phyloP scores from a whole-genome alignment of 2,329 filamentous ascomycete genomes.

The Cytospora paraplurivora region DNA sequence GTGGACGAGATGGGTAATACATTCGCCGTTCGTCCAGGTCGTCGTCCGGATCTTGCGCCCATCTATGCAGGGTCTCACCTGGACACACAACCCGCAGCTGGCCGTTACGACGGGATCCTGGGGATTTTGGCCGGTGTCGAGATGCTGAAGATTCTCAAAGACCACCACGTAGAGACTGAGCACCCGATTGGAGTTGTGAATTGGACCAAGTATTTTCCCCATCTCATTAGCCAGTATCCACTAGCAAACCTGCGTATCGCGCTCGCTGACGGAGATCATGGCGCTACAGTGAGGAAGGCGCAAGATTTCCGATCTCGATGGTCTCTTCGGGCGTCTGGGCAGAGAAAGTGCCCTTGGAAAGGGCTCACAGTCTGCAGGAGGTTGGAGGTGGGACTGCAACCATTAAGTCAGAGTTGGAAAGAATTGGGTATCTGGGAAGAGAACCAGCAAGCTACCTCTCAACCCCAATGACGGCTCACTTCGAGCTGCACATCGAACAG shows the following conservation, averaged over 20 bases:
- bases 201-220: slow-evolving; percentile 66
- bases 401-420: slow-evolving; percentile 68
- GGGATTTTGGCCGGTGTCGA: slow-evolving; percentile 75
- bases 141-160: slow-evolving; percentile 67
- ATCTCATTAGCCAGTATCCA: no score
- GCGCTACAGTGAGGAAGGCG: slow-evolving; percentile 69
- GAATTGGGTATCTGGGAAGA: slow-evolving; percentile 70
- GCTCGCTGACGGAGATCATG: neutral
- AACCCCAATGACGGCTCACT: slow-evolving; percentile 73
- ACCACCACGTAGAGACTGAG: slow-evolving; percentile 68
- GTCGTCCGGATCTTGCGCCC: slow-evolving; percentile 56
- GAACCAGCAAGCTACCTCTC: slow-evolving; percentile 57
- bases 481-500: slow-evolving; percentile 85
- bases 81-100: slow-evolving; percentile 66
- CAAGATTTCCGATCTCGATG: slow-evolving; percentile 77
- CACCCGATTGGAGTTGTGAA: slow-evolving; percentile 75
- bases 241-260: no score
- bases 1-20: slow-evolving; percentile 80
- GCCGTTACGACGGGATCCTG: slow-evolving; percentile 75
- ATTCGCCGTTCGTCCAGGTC: slow-evolving; percentile 71
- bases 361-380: slow-evolving; percentile 63
- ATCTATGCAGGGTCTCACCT: slow-evolving; percentile 73
- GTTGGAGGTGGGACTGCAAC: slow-evolving; percentile 62
- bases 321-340: slow-evolving; percentile 77
- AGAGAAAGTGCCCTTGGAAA: slow-evolving; percentile 62